Evolutionary conservation across 2,329 filamentous ascomycete species (phyloP), one percentile per base, ranked within the genome.

Genomic region (Aspergillus sclerotialis): DNA sequence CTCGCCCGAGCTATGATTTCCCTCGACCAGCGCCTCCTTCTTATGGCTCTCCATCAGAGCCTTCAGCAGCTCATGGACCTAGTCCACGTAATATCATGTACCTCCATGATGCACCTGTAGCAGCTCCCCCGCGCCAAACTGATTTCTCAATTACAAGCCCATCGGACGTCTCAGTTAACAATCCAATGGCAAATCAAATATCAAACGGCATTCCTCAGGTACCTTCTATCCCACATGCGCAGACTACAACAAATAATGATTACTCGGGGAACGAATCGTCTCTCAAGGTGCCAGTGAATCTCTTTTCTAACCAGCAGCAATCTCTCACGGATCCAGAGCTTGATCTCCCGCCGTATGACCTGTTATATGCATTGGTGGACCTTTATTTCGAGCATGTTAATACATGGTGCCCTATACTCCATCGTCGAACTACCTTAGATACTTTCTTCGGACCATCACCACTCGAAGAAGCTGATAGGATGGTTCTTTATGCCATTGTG

Each of bases 401-500:
- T 50, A 82, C 81, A 0, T 88, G 83, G 82, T 94, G 87, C 55
- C 88, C 89, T 0, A 92, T 94, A 15, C 68, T 94, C n/a, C 86
- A 94, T 60, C 78, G 86, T 14, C 80, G 84, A 51, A 80, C 82
- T 4, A 94, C 87, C 0, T 61, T 94, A 7, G 84, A 94, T 48
- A 78, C 80, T 0, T 70, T 94, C 0, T 94, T 94, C 47, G 86
- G 86, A 0, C 76, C 81, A 1, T 77, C 80, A 0, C 76, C 80
- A 2, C 66, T 92, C 2, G 83, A 89, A 24, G 85, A 93, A 59
- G 80, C 82, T 2, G 88, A 94, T 53, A 75, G 82, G 27, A 82
- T 94, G 35, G 68, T 94, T 10, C 68, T 94, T 5, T 86, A 94
- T 58, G 83, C 89, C 4, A 93, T 94, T 36, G 86, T 94, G 4